Conservation (phyloP, 2,329 filamentous ascomycete genomes). For the Claviceps sorghi region DNA sequence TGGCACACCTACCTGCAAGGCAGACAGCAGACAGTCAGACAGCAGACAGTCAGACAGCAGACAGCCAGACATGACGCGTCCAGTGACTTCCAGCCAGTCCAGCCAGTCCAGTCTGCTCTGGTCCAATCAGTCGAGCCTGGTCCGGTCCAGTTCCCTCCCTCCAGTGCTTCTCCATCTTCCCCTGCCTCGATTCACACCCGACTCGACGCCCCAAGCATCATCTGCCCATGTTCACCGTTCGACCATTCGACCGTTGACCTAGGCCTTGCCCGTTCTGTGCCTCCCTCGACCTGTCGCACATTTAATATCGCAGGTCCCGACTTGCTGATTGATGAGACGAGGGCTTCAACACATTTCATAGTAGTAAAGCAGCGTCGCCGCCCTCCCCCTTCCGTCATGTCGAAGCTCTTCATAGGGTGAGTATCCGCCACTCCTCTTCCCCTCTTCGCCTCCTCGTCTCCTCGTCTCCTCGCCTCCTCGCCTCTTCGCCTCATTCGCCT, state of each 20-base stretch:
- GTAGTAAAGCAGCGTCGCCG: constrained; percentile 1
- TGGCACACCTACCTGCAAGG: no score
- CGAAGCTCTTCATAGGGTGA: constrained; percentile 92
- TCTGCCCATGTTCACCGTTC: constrained; percentile 3
- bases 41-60: not conserved
- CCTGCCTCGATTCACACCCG: constrained; percentile 2
- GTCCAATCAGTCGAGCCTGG: not conserved
- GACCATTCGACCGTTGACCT: not conserved
- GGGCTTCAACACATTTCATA: not conserved
- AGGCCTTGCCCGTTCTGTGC: not conserved
- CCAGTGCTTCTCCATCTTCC: not conserved
- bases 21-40: not conserved
- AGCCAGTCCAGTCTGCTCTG: not conserved
- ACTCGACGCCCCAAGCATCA: not conserved
- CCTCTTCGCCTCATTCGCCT: no score
- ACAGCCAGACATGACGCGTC: no score
- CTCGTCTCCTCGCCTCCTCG: no score
- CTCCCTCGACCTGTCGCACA: not conserved
- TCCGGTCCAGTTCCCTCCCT: not conserved
- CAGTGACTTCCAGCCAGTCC: not conserved
- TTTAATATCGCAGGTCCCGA: not conserved
- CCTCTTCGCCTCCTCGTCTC: not conserved
- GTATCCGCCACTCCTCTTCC: constrained; percentile 15
- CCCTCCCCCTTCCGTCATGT: constrained; percentile 41
- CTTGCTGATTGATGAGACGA: not conserved